Conservation (phyloP, 2,329 filamentous ascomycete species). For the Ophiostoma fasciatum region DNA sequence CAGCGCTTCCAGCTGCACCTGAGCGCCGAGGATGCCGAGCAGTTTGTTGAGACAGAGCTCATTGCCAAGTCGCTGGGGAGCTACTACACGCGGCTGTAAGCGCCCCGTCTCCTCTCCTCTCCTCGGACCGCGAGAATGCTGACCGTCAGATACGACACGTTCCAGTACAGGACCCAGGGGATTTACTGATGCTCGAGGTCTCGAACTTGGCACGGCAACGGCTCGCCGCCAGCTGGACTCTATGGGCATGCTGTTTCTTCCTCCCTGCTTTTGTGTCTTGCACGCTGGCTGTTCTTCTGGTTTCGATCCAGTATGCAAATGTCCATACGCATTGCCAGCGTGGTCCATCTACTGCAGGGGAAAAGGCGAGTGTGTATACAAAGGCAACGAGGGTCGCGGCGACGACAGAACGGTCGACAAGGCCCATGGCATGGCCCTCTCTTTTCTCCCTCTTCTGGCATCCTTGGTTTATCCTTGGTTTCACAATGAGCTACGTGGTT, state of each 20-base stretch:
- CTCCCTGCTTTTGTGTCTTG: not conserved
- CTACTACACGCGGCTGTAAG: constrained; percentile 75
- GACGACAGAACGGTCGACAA: not conserved
- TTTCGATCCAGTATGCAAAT: not conserved
- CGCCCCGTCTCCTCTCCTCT: constrained; percentile 5
- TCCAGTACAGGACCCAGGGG: constrained; percentile 76
- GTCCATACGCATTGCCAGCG: too few species aligned
- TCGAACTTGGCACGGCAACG: too few species aligned
- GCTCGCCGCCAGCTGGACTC: too few species aligned
- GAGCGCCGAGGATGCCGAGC: constrained; percentile 67
- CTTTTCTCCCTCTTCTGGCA: not conserved
- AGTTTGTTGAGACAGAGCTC: constrained; percentile 66
- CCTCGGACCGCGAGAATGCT: not conserved
- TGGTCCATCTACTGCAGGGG: too few species aligned
- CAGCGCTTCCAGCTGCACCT: constrained; percentile 71
- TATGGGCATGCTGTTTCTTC: constrained; percentile 8
- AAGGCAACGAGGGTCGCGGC: not conserved
- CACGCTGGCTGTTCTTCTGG: not conserved
- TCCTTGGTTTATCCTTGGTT: not conserved
- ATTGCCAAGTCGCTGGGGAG: constrained; percentile 70
- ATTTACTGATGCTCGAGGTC: too few species aligned
- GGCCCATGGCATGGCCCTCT: not conserved
- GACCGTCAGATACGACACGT: constrained; percentile 56
- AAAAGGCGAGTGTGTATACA: too few species aligned
- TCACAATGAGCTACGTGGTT: too few species aligned